Evolutionary conservation across 1,284 basidiomycete species (phyloP), one percentile per base, ranked within the genome.

Genomic region (Sanghuangporus sanghuang): DNA sequence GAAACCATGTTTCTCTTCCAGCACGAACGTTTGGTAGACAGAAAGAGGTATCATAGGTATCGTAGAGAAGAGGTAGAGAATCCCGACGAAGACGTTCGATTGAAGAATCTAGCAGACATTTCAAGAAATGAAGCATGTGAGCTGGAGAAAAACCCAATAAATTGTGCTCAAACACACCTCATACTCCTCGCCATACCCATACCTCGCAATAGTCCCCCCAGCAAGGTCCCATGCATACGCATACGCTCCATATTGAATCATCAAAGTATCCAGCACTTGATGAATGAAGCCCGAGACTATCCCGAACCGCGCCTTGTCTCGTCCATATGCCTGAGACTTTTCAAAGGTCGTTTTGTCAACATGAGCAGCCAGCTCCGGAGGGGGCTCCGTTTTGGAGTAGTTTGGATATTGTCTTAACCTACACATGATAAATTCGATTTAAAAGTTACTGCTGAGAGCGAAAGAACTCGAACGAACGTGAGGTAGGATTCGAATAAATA

Each of bases 1-100:
- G 82, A 98, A 98, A 0, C 95, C 96, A 71, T 98, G 94, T 68
- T 89, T 89, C 74, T 97, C 90, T 76, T 99, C 97, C 50, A 99
- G 81, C 11, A 96, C 90, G 74, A 99, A 99, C 2, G 93, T 96
- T 67, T 87, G 85, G 78, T 97, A 98, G 42, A 90, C 80, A 38
- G 83, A 85, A 57, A 93, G 78, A 6, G 95, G 93, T 9, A 93
- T 77, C 2, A 83, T 79, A 0, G 93, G 86, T 35, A 91, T 75
- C 0, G 85, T 81, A 0, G 91, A 89, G 11, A 89, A 68, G 62
- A 91, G 72, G 67, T 86, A 87, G 40, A 95, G 75, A 35, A 89
- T 70, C 53, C 83, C 85, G 9, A 87, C 81, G 75, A 95, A 98
- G 11, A 85, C 80, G 66, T 96, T 85, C 2, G 94, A 96, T 73